Conservation (phyloP, 2,329 filamentous ascomycete species). For the Metarhizium humberi region DNA sequence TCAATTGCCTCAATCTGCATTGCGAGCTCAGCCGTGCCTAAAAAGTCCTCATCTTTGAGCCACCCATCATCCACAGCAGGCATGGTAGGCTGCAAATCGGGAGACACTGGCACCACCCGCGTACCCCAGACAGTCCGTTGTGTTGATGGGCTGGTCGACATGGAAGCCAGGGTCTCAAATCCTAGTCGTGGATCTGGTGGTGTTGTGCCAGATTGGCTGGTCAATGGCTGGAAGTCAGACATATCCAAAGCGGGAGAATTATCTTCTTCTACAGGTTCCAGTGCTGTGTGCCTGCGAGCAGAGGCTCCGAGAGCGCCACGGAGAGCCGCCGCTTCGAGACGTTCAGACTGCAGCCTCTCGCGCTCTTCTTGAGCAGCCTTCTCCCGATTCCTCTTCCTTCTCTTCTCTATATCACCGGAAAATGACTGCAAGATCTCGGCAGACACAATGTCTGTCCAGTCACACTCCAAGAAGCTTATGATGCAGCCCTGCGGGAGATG, state of each 20-base stretch:
- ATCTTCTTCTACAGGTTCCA: conserved; percentile 29
- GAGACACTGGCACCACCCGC: conserved; percentile 51
- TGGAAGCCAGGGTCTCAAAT: conserved; percentile 61
- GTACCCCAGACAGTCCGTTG: conserved; percentile 92
- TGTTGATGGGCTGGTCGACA: conserved; percentile 72
- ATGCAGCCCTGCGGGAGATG: conserved; percentile 88
- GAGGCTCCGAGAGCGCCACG: conserved; percentile 37
- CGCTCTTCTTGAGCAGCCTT: conserved; percentile 83
- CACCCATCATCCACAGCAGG: conserved; percentile 62
- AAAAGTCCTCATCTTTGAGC: conserved; percentile 71
- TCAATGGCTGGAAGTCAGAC: conserved; percentile 58
- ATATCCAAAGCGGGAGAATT: conserved; percentile 33
- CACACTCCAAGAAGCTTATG: conserved; percentile 83
- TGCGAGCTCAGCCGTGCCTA: conserved; percentile 51
- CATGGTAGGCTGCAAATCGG: conserved; percentile 36
- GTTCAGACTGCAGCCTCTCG: conserved; percentile 72
- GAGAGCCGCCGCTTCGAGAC: conserved; percentile 62
- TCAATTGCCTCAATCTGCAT: conserved; percentile 48
- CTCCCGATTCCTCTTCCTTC: conserved; percentile 68
- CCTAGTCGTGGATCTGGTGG: conserved; percentile 49
- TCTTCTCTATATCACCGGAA: conserved; percentile 62
- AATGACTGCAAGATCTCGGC: conserved; percentile 68
- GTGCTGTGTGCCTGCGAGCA: conserved; percentile 18
- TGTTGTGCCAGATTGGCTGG: conserved; percentile 37
- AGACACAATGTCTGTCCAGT: conserved; percentile 85